Conservation (phyloP, 768 basidiomycete genomes). For the Pleurotus salmoneostramineus region DNA sequence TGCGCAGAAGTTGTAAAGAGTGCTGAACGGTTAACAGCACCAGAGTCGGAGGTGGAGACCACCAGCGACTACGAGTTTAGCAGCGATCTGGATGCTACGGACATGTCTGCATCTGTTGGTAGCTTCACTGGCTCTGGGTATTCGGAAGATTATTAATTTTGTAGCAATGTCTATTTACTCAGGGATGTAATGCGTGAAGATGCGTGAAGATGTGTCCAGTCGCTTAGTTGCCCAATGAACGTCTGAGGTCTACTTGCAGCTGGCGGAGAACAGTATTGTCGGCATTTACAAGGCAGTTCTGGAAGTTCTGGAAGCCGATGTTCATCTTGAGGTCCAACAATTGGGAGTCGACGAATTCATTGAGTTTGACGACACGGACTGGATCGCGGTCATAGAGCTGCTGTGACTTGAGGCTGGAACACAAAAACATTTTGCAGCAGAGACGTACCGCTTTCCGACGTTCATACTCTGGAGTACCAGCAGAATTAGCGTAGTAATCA, state of each 20-base stretch:
- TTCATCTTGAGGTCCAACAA: conserved; percentile 61
- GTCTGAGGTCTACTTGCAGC: conserved; percentile 50
- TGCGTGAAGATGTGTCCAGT: background rate
- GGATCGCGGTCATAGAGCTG: conserved; percentile 73
- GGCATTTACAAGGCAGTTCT: conserved; percentile 58
- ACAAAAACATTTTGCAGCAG: conserved; percentile 3
- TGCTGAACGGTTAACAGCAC: conserved; percentile 54
- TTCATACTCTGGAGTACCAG: conserved; percentile 72
- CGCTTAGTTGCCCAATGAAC: conserved; percentile 10
- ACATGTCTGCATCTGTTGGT: conserved; percentile 53
- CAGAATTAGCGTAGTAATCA: conserved; percentile 57
- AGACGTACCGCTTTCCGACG: conserved; percentile 65
- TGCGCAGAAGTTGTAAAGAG: conserved; percentile 63
- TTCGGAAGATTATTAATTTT: conserved; percentile 26
- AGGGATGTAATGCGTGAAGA: background rate
- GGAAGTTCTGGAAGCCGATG: conserved; percentile 52
- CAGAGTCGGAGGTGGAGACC: conserved; percentile 33
- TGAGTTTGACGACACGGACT: conserved; percentile 64
- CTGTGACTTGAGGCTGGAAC: background rate
- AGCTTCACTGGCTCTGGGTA: conserved; percentile 45
- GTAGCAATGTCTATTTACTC: background rate
- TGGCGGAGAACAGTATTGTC: conserved; percentile 76
- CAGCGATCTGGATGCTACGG: conserved; percentile 45
- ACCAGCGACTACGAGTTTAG: conserved; percentile 62
- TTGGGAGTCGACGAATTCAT: conserved; percentile 49